A percentile compares a stretch with the other conserved stretches of the same genome.
Conservation (phyloP, 768 basidiomycete species). For the Leccinum rimulosum region DNA sequence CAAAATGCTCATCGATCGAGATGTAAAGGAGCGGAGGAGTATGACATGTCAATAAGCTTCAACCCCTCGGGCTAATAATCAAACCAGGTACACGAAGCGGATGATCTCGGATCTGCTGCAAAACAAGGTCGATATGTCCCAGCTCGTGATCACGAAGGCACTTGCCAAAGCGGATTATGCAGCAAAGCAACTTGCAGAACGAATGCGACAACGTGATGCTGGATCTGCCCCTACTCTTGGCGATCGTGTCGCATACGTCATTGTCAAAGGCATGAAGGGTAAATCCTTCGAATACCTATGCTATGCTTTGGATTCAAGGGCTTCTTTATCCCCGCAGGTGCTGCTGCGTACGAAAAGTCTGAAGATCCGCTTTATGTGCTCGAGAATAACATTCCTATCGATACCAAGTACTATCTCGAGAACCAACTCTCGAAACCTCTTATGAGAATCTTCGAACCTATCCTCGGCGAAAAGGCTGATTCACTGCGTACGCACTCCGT, state of each 20-base stretch:
- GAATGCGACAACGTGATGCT: slow-evolving; percentile 96
- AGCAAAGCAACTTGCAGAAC: slow-evolving; percentile 90
- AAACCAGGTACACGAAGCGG: slow-evolving; percentile 84
- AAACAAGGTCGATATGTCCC: slow-evolving; percentile 98
- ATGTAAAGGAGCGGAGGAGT: slow-evolving; percentile 93
- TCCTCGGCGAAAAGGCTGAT: slow-evolving; percentile 87
- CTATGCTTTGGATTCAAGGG: background rate
- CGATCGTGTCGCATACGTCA: slow-evolving; percentile 98
- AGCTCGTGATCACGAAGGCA: slow-evolving; percentile 98
- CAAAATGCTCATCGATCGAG: slow-evolving; percentile 95
- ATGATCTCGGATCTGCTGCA: slow-evolving; percentile 92
- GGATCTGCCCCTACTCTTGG: slow-evolving; percentile 97
- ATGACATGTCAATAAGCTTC: slow-evolving; percentile 26
- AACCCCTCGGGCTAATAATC: slow-evolving; percentile 16
- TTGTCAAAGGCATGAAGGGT: slow-evolving; percentile 96
- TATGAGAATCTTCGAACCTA: slow-evolving; percentile 97
- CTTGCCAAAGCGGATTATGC: slow-evolving; percentile 91
- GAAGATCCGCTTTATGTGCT: slow-evolving; percentile 97
- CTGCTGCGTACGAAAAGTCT: slow-evolving; percentile 97
- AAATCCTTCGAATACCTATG: background rate
- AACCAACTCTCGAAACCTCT: slow-evolving; percentile 97
- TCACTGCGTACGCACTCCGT: slow-evolving; percentile 61
- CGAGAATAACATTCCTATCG: slow-evolving; percentile 97
- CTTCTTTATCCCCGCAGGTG: slow-evolving; percentile 48
- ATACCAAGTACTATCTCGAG: slow-evolving; percentile 97